These are phyloP conservation scores for Mrakiaceae sp. DNA, from an alignment of 1,284 basidiomycete genomes.

Conservation along the genomic window DNA sequence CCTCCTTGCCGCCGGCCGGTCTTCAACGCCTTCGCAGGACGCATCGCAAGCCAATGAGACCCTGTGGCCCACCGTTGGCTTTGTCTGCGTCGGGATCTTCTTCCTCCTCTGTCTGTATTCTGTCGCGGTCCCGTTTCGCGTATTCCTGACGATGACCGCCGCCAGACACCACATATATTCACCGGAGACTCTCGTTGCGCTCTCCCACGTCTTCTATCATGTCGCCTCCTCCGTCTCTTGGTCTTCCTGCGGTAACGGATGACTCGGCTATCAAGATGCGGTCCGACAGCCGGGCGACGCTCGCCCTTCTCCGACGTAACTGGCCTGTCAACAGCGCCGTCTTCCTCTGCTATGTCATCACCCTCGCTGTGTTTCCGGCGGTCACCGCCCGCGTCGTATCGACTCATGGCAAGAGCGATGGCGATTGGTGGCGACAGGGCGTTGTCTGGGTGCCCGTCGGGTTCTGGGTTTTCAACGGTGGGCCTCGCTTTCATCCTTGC, in stretches of 20 bases:
- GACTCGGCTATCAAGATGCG: neutral
- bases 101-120: slow-evolving; percentile 3
- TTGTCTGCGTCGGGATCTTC: slow-evolving; percentile 1
- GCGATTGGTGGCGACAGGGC: slow-evolving; percentile 11
- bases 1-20: slow-evolving; percentile 21
- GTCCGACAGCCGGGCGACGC: neutral
- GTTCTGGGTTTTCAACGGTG: slow-evolving; percentile 36
- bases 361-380: slow-evolving; percentile 71
- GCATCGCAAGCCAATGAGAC: neutral
- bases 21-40: neutral
- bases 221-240: neutral
- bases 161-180: neutral
- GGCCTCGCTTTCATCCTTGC: slow-evolving; percentile 44
- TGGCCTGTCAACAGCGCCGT: slow-evolving; percentile 57
- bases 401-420: slow-evolving; percentile 39
- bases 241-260: neutral
- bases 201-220: neutral
- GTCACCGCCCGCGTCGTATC: slow-evolving; percentile 65
- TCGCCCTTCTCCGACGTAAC: slow-evolving; percentile 45
- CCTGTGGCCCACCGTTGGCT: slow-evolving; percentile 4
- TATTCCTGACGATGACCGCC: neutral
- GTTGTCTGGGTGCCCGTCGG: slow-evolving; percentile 34
- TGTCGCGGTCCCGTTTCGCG: neutral
- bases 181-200: neutral
- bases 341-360: slow-evolving; percentile 62